phyloP scores from a whole-genome alignment of 805 yeast species.

The Saturnispora halmiae region DNA sequence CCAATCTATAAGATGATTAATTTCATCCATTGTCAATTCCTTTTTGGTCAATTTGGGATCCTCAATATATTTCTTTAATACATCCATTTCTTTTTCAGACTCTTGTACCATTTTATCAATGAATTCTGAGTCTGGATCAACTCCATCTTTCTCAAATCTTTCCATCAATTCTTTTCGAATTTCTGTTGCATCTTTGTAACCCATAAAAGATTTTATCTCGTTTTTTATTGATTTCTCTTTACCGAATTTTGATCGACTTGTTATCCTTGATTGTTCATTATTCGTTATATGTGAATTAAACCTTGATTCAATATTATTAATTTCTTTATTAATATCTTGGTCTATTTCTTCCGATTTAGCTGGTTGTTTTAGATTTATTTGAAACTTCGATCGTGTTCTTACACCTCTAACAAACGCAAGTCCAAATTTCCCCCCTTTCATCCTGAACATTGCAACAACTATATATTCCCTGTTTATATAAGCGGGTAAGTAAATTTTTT shows the following conservation, averaged over 20 bases:
- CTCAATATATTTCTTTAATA: conserved; percentile 12
- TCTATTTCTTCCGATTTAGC: background rate
- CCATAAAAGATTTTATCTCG: conserved; percentile 6
- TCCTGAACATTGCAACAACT: background rate
- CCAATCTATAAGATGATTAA: conserved; percentile 22
- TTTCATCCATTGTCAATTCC: conserved; percentile 17
- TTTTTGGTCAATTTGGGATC: conserved; percentile 13
- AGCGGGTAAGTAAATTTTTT: background rate
- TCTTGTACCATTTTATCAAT: conserved; percentile 22
- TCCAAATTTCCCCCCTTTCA: background rate
- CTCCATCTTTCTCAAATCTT: conserved; percentile 20
- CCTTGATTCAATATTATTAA: background rate
- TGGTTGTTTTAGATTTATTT: background rate
- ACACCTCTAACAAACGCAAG: conserved; percentile 4
- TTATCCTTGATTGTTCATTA: background rate
- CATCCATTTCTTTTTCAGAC: conserved; percentile 18
- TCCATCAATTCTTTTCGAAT: conserved; percentile 21
- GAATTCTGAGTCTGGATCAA: conserved; percentile 26
- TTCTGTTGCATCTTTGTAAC: conserved; percentile 21
- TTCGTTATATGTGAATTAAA: background rate
- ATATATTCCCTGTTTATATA: background rate
- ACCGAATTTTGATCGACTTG: conserved; percentile 4
- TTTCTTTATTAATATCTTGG: background rate
- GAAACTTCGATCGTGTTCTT: conserved; percentile 8
- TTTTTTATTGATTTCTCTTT: background rate